phyloP scores from a whole-genome alignment of 169 alveolate species.

The Plasmodium gaboni region DNA sequence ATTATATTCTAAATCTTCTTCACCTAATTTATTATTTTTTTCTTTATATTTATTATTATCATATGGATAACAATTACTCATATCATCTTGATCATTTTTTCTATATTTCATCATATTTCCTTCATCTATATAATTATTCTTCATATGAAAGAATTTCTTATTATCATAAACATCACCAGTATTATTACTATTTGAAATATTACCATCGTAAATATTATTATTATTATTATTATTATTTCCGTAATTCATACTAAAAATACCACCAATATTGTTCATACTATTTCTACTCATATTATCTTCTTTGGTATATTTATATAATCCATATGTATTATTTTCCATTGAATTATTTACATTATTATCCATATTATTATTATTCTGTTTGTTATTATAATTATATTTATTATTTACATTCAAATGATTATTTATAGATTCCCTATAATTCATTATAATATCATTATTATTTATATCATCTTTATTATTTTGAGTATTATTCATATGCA shows the following conservation, averaged over 20 bases:
- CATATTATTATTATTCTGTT: not conserved
- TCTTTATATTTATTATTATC: slow-evolving; percentile 2
- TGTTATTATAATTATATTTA: not conserved
- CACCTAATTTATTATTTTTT: not conserved
- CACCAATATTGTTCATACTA: not conserved
- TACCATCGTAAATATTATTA: not conserved
- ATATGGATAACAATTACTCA: not conserved
- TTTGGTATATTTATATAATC: not conserved
- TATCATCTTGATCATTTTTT: not conserved
- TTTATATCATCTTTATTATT: not conserved
- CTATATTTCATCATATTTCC: slow-evolving; percentile 11
- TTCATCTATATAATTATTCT: not conserved
- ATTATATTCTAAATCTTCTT: slow-evolving; percentile 5
- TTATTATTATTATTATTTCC: not conserved
- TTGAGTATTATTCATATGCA: slow-evolving; percentile 4
- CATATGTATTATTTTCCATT: not conserved
- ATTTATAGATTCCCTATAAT: not conserved
- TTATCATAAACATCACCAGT: not conserved
- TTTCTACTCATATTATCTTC: slow-evolving; percentile 6
- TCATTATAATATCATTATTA: not conserved
- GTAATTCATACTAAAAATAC: not conserved
- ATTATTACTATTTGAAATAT: not conserved
- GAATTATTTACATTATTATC: too few relatives aligned
- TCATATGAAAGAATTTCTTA: not conserved
- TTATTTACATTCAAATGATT: not conserved